These are phyloP conservation scores for Rehmannia glutinosa DNA, from an alignment of 257 asterid genomes.

Conservation along the genomic window DNA sequence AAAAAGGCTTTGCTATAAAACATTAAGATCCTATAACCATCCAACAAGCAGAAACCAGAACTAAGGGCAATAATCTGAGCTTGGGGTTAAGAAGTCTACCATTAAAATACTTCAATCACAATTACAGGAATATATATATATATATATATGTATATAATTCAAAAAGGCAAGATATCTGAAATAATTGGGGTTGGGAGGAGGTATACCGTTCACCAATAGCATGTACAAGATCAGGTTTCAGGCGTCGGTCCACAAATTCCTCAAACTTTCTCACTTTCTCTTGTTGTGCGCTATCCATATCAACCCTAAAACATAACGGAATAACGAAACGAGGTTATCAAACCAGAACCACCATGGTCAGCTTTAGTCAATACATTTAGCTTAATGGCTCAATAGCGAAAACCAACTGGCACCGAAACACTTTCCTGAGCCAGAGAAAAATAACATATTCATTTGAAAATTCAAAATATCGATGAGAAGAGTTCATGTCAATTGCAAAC, in stretches of 20 bases:
- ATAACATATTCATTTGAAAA: not conserved
- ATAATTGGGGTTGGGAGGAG: not conserved
- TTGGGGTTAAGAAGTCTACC: not conserved
- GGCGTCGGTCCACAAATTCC: constrained; percentile 73
- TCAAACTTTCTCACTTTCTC: constrained; percentile 63
- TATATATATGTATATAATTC: too few species aligned
- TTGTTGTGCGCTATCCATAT: constrained; percentile 46
- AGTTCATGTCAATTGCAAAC: not conserved
- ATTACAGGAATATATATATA: too few species aligned
- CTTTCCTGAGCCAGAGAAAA: not conserved
- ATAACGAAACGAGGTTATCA: constrained; percentile 9
- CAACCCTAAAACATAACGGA: constrained; percentile 31
- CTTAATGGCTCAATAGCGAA: not conserved
- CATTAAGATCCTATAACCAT: not conserved
- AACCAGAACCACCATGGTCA: not conserved
- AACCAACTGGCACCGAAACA: not conserved
- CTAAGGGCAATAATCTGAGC: not conserved
- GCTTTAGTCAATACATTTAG: not conserved
- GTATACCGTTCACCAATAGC: constrained; percentile 75
- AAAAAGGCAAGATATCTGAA: not conserved
- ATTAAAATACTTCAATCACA: not conserved
- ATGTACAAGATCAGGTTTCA: constrained; percentile 84
- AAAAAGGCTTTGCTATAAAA: not conserved
- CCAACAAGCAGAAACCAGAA: not conserved
- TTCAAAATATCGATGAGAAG: not conserved